Base-by-base conservation (phyloP, 805 yeast species). In the Metschnikowia lochheadii region DNA sequence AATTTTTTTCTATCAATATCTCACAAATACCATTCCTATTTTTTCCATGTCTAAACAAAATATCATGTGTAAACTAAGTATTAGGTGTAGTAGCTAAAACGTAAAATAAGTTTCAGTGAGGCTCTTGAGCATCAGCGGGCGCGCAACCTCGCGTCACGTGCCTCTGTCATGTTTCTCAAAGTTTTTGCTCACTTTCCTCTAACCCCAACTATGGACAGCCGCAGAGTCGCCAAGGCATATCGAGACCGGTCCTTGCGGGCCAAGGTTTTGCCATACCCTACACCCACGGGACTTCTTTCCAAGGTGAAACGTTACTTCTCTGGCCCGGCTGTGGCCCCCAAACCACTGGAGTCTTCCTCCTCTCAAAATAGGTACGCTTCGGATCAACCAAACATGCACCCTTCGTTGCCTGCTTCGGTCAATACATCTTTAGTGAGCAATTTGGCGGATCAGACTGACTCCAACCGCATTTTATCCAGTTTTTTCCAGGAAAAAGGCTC, bases 401-500 rank as follows among this genome's bases (percentile, higher is more conserved):
- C 40, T 38, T 14, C 44, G 36, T 40, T 34, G 31, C 23, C 46
- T 37, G 34, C 49, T n/a, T 37, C 42, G 35, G 49, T 50, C 17
- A 50, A 52, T 44, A 34, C 52, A 31, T 46, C 54, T 5, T 33
- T 44, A 14, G 33, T 36, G 26, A 36, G 13, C 34, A 40, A 53
- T 11, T 49, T 40, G 40, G 51, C 49, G 10, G 55, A 40, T 8
- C 32, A 48, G n/a, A 46, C 44, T 14, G 61, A 51, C 46, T 68
- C 75, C 11, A 85, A 84, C 67, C 81, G 79, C 31, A 76, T 79
- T 32, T 67, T 88, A 44, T 84, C 89, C 11, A 80, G 76, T 29
- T 88, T 89, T 62, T 88, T 88, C 65, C 74, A 75, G n/a, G 72
- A 69, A 40, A 88, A 87, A 63, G 96, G 96, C n/a, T 79, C 82